These are phyloP conservation scores for Penicillium sp. DNA, from an alignment of 2,329 filamentous ascomycete genomes.

Conservation along the genomic window DNA sequence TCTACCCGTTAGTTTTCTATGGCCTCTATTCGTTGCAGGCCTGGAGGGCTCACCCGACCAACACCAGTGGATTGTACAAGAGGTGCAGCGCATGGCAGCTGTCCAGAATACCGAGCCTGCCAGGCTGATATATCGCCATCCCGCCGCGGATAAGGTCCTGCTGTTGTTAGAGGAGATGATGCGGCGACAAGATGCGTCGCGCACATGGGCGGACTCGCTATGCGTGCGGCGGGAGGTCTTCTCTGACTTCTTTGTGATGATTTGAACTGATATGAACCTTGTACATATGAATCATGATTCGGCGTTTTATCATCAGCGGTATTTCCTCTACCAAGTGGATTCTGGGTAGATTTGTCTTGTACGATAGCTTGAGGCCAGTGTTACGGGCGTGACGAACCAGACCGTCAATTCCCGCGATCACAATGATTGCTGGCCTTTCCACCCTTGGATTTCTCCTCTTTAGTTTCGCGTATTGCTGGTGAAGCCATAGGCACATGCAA, in stretches of 20 bases:
- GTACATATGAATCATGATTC: conserved; percentile 3
- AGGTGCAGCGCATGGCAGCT: conserved; percentile 32
- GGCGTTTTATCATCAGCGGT: not conserved
- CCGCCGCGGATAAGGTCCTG: conserved; percentile 29
- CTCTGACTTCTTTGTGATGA: conserved; percentile 33
- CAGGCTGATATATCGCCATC: conserved; percentile 23
- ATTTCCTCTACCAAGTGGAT: not conserved
- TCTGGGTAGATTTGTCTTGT: too few relatives aligned
- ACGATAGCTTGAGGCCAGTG: too few relatives aligned
- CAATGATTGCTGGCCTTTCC: too few relatives aligned
- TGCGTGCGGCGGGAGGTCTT: conserved; percentile 35
- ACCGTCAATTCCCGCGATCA: too few relatives aligned
- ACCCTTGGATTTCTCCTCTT: too few relatives aligned
- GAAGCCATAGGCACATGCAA: too few relatives aligned
- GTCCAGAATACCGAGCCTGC: not conserved
- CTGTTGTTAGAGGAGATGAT: conserved; percentile 34
- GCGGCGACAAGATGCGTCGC: conserved; percentile 31
- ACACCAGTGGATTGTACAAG: conserved; percentile 31
- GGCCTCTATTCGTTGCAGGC: conserved; percentile 35
- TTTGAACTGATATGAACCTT: conserved; percentile 14
- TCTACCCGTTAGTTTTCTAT: conserved; percentile 32
- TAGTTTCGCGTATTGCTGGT: too few relatives aligned
- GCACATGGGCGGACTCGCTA: conserved; percentile 34
- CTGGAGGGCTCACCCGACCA: conserved; percentile 31
- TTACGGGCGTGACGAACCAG: too few relatives aligned